Evolutionary conservation across 306 rosid species (phyloP).

Genomic region (Quercus aquifolioides): DNA sequence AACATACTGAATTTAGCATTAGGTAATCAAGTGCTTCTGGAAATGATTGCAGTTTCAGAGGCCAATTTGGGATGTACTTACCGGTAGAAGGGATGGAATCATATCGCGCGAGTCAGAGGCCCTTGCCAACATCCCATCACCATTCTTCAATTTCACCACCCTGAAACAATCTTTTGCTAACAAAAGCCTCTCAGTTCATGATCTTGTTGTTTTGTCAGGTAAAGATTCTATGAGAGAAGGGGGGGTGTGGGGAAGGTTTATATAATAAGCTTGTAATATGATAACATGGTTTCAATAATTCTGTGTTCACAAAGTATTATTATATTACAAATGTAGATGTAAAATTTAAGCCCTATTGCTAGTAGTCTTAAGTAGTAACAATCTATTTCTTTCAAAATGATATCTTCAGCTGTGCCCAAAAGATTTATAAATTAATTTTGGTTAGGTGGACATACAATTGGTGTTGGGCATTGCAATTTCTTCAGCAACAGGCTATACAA

Average conservation of each 20-base stretch:
- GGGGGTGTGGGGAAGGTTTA: too few relatives aligned
- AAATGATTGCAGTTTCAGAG: conserved; percentile 13
- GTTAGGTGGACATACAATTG: conserved; percentile 34
- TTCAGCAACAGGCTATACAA: conserved; percentile 38
- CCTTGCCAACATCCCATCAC: conserved; percentile 31
- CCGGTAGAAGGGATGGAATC: conserved; percentile 49
- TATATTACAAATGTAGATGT: too few relatives aligned
- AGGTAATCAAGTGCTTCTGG: not conserved
- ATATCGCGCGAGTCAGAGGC: conserved; percentile 27
- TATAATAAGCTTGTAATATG: too few relatives aligned
- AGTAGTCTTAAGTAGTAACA: too few relatives aligned
- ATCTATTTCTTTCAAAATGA: too few relatives aligned
- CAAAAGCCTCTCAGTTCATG: conserved; percentile 16
- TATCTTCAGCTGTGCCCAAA: not conserved
- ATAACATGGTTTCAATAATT: too few relatives aligned
- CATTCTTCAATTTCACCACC: conserved; percentile 27
- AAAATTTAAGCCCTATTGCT: not conserved
- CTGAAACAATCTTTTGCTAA: conserved; percentile 21
- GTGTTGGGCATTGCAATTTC: conserved; percentile 30
- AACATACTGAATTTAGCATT: too few relatives aligned
- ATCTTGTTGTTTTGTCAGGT: conserved; percentile 45
- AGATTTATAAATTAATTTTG: not conserved
- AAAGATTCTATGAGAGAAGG: not conserved
- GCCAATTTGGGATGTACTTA: conserved; percentile 25
- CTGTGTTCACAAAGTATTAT: too few relatives aligned